Base-by-base conservation (phyloP, 441 rosid genomes). In the Euphorbia celastroides region DNA sequence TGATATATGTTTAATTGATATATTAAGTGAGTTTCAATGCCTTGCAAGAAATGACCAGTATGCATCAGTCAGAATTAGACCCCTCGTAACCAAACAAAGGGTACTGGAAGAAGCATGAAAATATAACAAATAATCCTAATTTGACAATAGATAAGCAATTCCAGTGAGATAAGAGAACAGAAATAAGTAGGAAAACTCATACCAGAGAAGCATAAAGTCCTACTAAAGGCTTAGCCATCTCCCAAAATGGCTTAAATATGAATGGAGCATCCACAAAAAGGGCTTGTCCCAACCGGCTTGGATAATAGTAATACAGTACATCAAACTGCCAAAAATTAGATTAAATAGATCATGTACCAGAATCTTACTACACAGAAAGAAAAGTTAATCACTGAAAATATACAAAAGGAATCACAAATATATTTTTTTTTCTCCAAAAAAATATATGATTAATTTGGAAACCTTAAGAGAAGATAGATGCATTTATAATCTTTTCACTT, bases 231-330 rank as follows among this genome's bases (percentile, higher is more conserved):
- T 89, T 89, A 59, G 78, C 80, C 27, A 88, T 60, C 67, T 89
- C 84, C 99, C 99, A 94, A 64, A 92, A 74, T 36, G 98, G 98
- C 83, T 81, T 69, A 79, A 92, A 94, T 65, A 92, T 60, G 22
- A 92, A 89, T 23, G 99, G 96, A 72, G 98, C 97, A 67, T 89
- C 99, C 70, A 94, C 94, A 64, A 92, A 88, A 50, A 89, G 96
- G 44, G 89, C 96, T 79, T 92, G 83, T 32, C 84, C 87, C 79
- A 94, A 74, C 64, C 96, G 89, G 80, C 78, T 89, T 23, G 99
- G 99, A 80, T 94, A 87, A 71, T 94, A 94, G 78, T 74, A 82
- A 82, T 94, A 89, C 64, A 89, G 87, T 51, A 85, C 96, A 64
- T 94, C 94, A 75, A 94, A 89, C 99, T 94, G 94, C 72, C 75